Base-by-base conservation (phyloP, 2,329 filamentous ascomycete species). In the Paecilomyces fulvus region DNA sequence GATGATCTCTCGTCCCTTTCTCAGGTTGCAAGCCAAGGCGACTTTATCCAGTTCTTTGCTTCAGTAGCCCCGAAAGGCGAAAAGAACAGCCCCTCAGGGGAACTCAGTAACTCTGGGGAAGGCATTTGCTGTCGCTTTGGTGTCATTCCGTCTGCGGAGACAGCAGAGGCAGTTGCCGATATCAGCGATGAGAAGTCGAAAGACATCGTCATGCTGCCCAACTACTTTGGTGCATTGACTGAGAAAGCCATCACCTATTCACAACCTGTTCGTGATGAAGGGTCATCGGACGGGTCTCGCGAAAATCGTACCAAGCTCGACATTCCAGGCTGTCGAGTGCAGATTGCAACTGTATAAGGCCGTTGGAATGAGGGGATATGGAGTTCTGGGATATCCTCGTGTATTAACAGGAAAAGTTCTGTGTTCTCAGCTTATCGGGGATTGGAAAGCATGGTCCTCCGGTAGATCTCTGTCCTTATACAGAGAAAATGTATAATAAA, bases 31-130 rank as follows among this genome's bases (percentile, higher is more conserved):
- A 64, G 63, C 33, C 55, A 64, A 23, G 73, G 73, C 5, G 72
- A 76, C 59, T 70, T 69, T 33, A 65, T 76, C 37, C 71, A 76
- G 54, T 76, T 76, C 53, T 74, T 74, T 56, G 72, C 72, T 30
- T 67, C 70, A 14, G 59, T 67, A n/a, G 65, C 67, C 30, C 59
- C 66, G 33, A 53, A 55, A 10, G 23, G 53, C 17, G 4, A 28
- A 3, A 51, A 56, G 14, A 28, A 49, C 3, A 43, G 48, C 9
- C 21, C 21, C 17, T 33, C 55, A 21, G 33, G 28, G 7, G 23
- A 52, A 23, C 11, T 33, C 7, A 49, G 51, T 14, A 21, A 51
- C 3, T 30, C 51, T 10, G 54, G 58, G 54, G 59, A 53, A 17
- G 21, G 54, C 48, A 55, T 68, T 53, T 62, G 61, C 20, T 72